Evolutionary conservation across 441 rosid species (phyloP).

Genomic region (Brassica hybrid): DNA sequence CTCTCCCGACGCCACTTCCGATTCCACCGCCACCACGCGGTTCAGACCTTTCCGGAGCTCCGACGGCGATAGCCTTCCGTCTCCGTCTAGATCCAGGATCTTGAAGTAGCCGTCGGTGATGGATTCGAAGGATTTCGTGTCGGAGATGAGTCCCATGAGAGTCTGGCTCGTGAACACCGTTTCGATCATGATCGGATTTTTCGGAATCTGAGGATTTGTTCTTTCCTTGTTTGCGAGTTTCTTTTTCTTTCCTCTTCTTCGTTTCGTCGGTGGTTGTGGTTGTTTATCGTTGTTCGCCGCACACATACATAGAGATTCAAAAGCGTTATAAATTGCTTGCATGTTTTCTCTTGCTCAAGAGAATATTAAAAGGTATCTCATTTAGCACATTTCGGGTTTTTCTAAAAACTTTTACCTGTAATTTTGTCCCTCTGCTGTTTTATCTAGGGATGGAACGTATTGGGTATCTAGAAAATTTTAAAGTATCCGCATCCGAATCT

Average conservation of each 20-base stretch:
- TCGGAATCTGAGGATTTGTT: background rate
- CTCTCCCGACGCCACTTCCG: conserved; percentile 39
- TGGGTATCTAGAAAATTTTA: too few species aligned
- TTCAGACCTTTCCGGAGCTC: conserved; percentile 44
- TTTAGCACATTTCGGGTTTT: background rate
- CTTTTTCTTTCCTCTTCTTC: background rate
- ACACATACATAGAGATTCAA: background rate
- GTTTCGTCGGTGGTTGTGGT: too few species aligned
- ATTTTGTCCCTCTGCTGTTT: background rate
- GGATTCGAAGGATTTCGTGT: conserved; percentile 27
- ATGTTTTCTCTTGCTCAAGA: background rate
- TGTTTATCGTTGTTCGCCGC: background rate
- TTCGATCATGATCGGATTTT: conserved; percentile 37
- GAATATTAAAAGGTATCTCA: background rate
- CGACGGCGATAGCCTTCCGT: conserved; percentile 32
- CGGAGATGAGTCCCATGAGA: conserved; percentile 31
- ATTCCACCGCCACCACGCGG: conserved; percentile 40
- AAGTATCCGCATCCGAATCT: too few species aligned
- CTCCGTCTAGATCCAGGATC: conserved; percentile 36
- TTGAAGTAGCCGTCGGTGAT: conserved; percentile 32
- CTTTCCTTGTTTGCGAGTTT: background rate
- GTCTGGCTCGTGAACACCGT: conserved; percentile 38
- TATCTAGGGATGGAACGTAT: too few species aligned
- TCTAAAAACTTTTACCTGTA: background rate
- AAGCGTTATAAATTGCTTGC: background rate